Percentiles rank a stretch among this genome's conserved stretches.
Evolutionary conservation across 225 moss, liverwort and hornwort species (phyloP).

Genomic region (Physcomitrium patens): DNA sequence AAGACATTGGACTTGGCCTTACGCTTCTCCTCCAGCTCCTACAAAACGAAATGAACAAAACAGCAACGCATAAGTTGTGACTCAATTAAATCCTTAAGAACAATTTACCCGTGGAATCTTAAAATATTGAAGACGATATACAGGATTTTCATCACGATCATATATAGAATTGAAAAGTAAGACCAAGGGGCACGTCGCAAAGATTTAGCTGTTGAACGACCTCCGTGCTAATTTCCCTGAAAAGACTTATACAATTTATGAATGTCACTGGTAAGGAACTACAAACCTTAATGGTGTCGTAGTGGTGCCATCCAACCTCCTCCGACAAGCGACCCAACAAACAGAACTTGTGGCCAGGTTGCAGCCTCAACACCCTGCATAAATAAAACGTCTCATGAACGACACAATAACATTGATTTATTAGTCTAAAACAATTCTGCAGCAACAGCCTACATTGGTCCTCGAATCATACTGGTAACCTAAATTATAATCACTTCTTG

Average conservation of each 20-base stretch:
- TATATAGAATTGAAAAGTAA: no score
- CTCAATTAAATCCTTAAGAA: background rate
- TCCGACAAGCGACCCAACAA: constrained; percentile 76
- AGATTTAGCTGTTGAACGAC: background rate
- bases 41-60: background rate
- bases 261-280: background rate
- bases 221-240: background rate
- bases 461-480: background rate
- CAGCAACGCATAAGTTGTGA: background rate
- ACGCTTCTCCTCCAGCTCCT: constrained; percentile 86
- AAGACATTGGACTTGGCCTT: constrained; percentile 89
- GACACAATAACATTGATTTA: no score
- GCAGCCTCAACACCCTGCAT: constrained; percentile 78
- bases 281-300: constrained; percentile 80
- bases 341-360: constrained; percentile 87
- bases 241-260: background rate
- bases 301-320: constrained; percentile 94
- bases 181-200: no score
- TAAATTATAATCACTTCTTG: background rate
- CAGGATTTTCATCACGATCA: no score
- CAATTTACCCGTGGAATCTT: no score
- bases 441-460: background rate
- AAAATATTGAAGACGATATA: no score
- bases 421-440: background rate
- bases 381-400: background rate